Evolutionary conservation across 2,329 filamentous ascomycete species (phyloP).

Genomic region (Eutypa lata): DNA sequence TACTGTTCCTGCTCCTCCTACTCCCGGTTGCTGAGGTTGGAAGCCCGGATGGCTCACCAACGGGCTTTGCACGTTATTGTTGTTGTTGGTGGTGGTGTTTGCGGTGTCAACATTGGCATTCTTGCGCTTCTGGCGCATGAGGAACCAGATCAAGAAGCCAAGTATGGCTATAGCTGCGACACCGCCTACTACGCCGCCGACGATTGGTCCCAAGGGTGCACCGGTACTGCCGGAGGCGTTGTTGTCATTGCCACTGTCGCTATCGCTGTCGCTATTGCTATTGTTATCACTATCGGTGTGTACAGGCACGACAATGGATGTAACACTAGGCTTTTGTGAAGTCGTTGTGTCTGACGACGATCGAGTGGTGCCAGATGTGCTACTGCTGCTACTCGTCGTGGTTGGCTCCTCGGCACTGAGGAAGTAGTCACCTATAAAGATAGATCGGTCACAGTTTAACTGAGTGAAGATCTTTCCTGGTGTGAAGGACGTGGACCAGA

Average conservation of each 20-base stretch:
- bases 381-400: background rate
- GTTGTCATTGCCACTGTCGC: background rate
- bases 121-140: background rate
- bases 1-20: too few relatives aligned
- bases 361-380: constrained; percentile 4
- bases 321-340: too few relatives aligned
- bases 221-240: too few relatives aligned
- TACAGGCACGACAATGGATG: background rate
- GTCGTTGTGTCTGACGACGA: too few relatives aligned
- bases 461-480: constrained; percentile 23
- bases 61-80: too few relatives aligned
- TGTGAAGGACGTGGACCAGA: constrained; percentile 15
- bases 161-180: background rate
- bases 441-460: constrained; percentile 11
- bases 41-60: too few relatives aligned
- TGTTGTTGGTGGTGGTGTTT: background rate
- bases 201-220: background rate
- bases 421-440: background rate
- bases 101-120: background rate
- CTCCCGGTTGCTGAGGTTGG: too few relatives aligned
- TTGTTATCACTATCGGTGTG: background rate
- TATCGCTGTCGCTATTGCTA: background rate
- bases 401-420: background rate
- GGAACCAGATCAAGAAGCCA: background rate
- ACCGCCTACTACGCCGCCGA: background rate